Percentiles rank a stretch among this genome's conserved stretches.
phyloP scores from a whole-genome alignment of 2,329 filamentous ascomycete species.

The Aspergillus bombycis region DNA sequence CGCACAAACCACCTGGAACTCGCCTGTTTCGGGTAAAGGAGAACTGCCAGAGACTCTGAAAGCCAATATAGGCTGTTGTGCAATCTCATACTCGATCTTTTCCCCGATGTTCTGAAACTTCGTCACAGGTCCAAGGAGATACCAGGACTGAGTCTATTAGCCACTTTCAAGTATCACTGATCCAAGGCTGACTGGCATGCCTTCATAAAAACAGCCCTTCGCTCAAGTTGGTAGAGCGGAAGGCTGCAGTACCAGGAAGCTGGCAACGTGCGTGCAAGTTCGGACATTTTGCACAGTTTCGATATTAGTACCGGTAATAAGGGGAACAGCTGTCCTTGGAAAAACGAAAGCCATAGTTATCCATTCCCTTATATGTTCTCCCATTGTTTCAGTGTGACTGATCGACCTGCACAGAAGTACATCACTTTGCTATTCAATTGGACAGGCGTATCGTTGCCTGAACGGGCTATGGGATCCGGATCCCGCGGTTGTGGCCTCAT shows the following conservation, averaged over 20 bases:
- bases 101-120: conserved; percentile 48
- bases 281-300: conserved; percentile 30
- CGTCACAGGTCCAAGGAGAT: conserved; percentile 57
- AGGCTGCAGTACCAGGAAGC: conserved; percentile 57
- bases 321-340: neutral
- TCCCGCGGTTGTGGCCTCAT: neutral
- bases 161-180: neutral
- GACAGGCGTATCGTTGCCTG: conserved; percentile 35
- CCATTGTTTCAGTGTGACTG: neutral
- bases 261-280: conserved; percentile 49
- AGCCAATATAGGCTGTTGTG: conserved; percentile 48
- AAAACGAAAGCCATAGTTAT: neutral
- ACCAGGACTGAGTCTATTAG: conserved; percentile 50
- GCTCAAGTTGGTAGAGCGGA: conserved; percentile 54
- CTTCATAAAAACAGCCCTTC: conserved; percentile 54
- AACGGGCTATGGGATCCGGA: conserved; percentile 36
- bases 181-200: conserved; percentile 25
- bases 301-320: neutral
- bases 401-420: neutral
- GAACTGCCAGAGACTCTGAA: conserved; percentile 38
- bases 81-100: conserved; percentile 54
- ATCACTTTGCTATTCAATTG: conserved; percentile 17
- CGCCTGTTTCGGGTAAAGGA: conserved; percentile 32
- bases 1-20: conserved; percentile 44
- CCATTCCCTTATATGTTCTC: neutral